Percentiles rank a stretch among this genome's conserved stretches.
These are phyloP conservation scores for Salix udensis DNA, from an alignment of 345 rosid genomes.

Conservation along the genomic window DNA sequence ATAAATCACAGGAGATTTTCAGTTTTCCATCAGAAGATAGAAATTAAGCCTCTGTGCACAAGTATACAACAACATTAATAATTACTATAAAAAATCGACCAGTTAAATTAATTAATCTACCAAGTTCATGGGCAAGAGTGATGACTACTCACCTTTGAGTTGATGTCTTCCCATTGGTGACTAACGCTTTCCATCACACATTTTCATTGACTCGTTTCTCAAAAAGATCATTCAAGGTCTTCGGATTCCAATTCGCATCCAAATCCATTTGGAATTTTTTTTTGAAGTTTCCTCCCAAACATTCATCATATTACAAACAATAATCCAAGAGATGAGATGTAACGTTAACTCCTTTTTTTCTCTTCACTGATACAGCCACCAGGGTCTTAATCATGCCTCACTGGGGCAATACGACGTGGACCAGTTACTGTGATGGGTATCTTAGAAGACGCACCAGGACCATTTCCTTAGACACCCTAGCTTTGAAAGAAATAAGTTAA, in stretches of 20 bases:
- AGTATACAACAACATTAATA: too few relatives aligned
- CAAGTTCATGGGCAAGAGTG: background rate
- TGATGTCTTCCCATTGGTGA: background rate
- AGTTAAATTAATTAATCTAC: background rate
- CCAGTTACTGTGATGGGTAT: background rate
- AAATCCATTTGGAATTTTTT: background rate
- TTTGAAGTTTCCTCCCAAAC: constrained; percentile 13
- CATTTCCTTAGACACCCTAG: background rate
- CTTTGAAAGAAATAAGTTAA: background rate
- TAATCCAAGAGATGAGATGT: background rate
- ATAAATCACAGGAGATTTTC: background rate
- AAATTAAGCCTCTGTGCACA: background rate
- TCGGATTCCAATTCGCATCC: background rate
- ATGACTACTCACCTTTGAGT: background rate
- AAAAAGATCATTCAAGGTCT: background rate
- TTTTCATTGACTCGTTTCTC: background rate
- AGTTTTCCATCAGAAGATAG: background rate
- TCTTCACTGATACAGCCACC: background rate
- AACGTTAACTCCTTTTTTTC: background rate
- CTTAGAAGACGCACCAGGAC: background rate
- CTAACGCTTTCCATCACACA: background rate
- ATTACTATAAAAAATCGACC: background rate
- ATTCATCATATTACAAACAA: background rate
- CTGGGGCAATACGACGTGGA: background rate
- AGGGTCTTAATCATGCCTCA: constrained; percentile 1